Percentiles rank a stretch among this genome's conserved stretches.
phyloP scores from a whole-genome alignment of 2,329 filamentous ascomycete species.

The Epichloe typhina region DNA sequence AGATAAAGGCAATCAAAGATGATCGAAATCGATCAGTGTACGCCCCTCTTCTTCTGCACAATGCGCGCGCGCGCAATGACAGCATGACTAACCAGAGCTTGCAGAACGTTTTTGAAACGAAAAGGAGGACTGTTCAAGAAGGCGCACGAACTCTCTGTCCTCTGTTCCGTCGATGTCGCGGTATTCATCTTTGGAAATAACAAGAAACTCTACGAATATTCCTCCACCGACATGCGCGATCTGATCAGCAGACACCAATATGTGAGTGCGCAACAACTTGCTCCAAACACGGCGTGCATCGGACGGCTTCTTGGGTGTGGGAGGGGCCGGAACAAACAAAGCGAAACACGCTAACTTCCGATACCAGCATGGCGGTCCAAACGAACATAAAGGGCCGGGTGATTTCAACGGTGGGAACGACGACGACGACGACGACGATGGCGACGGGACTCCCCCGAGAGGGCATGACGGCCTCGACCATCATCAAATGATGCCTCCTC shows the following conservation, averaged over 20 bases:
- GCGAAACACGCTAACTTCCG: slow-evolving; percentile 6
- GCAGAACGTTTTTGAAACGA: slow-evolving; percentile 91
- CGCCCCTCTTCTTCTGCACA: slow-evolving; percentile 23
- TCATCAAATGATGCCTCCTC: slow-evolving; percentile 55
- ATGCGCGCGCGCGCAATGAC: background rate
- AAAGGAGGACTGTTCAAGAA: slow-evolving; percentile 99
- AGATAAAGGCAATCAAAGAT: slow-evolving; percentile 99
- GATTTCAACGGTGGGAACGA: slow-evolving; percentile 85
- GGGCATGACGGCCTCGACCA: slow-evolving; percentile 42
- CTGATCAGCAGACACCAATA: slow-evolving; percentile 82
- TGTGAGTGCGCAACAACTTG: slow-evolving; percentile 41
- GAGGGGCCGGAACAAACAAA: no score
- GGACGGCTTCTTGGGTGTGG: background rate
- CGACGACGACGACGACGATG: slow-evolving; percentile 69
- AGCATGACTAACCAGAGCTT: background rate
- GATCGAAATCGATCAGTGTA: slow-evolving; percentile 97
- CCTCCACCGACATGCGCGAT: slow-evolving; percentile 83
- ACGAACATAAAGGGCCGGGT: slow-evolving; percentile 88
- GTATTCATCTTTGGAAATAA: slow-evolving; percentile 98
- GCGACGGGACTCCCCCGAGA: slow-evolving; percentile 59
- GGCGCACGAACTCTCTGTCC: slow-evolving; percentile 92
- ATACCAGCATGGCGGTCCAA: slow-evolving; percentile 71
- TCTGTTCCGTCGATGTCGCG: slow-evolving; percentile 95
- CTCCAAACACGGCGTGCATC: background rate
- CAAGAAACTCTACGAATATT: slow-evolving; percentile 98